Percentiles rank a stretch among this genome's conserved stretches.
phyloP scores from a whole-genome alignment of 2,329 filamentous ascomycete genomes.

The Torrubiella hemipterigena region DNA sequence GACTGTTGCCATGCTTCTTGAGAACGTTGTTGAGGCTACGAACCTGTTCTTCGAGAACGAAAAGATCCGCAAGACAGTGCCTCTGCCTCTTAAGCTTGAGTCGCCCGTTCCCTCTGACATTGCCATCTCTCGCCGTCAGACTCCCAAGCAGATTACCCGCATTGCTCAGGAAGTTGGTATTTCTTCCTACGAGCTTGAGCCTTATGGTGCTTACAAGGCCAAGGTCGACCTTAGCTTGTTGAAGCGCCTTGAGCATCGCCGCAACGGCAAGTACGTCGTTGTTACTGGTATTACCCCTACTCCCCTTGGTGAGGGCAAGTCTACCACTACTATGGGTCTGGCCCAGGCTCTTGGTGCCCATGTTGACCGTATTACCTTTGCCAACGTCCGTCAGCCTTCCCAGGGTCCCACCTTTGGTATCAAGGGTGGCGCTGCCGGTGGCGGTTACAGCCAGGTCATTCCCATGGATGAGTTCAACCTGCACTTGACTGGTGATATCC shows the following conservation, averaged over 20 bases:
- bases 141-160: conserved; percentile 80
- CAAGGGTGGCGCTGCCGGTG: conserved; percentile 94
- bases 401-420: conserved; percentile 98
- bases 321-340: conserved; percentile 91
- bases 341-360: conserved; percentile 88
- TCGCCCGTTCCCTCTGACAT: conserved; percentile 91
- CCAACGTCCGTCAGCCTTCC: conserved; percentile 92
- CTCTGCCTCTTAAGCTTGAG: conserved; percentile 70
- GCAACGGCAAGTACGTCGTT: conserved; percentile 81
- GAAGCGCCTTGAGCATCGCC: conserved; percentile 74
- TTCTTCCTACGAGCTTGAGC: conserved; percentile 77
- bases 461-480: conserved; percentile 99
- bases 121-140: conserved; percentile 76
- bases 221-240: conserved; percentile 81
- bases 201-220: conserved; percentile 89
- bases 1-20: conserved; percentile 96
- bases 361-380: conserved; percentile 77
- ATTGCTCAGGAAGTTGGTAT: conserved; percentile 83
- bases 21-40: conserved; percentile 86
- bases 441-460: conserved; percentile 97
- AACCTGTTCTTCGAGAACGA: conserved; percentile 71
- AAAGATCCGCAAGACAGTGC: conserved; percentile 66
- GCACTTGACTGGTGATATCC: conserved; percentile 94
- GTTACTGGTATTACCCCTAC: conserved; percentile 96
- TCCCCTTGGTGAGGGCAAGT: conserved; percentile 93